Percentiles rank a stretch among this genome's conserved stretches.
phyloP scores from a whole-genome alignment of 78 protist genomes.

The Dictyostelium capitatum region DNA sequence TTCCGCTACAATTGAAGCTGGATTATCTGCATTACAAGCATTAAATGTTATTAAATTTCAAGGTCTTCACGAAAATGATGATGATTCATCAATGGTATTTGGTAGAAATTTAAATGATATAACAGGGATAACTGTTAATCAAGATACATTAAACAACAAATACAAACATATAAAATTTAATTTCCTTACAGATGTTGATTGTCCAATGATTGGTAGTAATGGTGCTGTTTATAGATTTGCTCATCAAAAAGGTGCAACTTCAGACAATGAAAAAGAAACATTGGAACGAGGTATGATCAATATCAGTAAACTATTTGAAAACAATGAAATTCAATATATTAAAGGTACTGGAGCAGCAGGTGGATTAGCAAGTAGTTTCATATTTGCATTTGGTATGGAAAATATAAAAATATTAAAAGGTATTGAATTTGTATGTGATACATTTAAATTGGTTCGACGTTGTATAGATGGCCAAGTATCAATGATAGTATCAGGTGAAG shows the following conservation, averaged over 20 bases:
- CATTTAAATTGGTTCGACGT: not conserved
- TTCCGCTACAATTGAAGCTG: slow-evolving; percentile 88
- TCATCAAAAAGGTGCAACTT: slow-evolving; percentile 85
- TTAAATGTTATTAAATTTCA: not conserved
- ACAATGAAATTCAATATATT: no score
- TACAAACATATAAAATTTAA: slow-evolving; percentile 6
- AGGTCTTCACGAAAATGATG: not conserved
- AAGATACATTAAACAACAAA: not conserved
- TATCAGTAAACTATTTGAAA: not conserved
- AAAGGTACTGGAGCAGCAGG: slow-evolving; percentile 89
- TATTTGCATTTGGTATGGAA: not conserved
- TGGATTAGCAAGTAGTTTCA: slow-evolving; percentile 76
- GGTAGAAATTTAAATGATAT: slow-evolving; percentile 49
- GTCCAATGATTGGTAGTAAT: slow-evolving; percentile 57
- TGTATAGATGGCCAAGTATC: not conserved
- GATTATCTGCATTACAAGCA: slow-evolving; percentile 78
- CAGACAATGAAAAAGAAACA: not conserved
- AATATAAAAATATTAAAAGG: slow-evolving; percentile 25
- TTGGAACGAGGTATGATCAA: slow-evolving; percentile 79
- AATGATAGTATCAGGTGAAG: slow-evolving; percentile 78
- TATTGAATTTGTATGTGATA: slow-evolving; percentile 37
- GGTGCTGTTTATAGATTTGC: slow-evolving; percentile 84
- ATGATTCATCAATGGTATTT: not conserved
- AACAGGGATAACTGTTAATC: not conserved
- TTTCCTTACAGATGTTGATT: slow-evolving; percentile 76